Base-by-base conservation (phyloP, 2,329 filamentous ascomycete species). In the Leptographium flavum region DNA sequence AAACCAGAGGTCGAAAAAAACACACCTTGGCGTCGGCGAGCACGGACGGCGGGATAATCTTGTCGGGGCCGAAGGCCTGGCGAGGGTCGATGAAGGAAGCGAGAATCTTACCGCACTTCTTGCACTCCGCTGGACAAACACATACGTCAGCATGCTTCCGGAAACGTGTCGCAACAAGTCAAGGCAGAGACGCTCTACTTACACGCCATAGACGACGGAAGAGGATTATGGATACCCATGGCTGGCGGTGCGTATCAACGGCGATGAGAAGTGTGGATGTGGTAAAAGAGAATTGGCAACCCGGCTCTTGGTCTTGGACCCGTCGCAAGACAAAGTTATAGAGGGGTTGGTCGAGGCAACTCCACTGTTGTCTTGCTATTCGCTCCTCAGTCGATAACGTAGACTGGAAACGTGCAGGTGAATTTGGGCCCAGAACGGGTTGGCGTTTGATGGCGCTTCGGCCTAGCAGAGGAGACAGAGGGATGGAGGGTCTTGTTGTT, bases 41-140 rank as follows among this genome's bases (percentile, higher is more conserved):
- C 55, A 98, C 75, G 43, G 81, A 76, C 8, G 90, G 88, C 42
- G 92, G 92, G 56, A 98, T 98, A 60, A 98, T 81, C 65, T 96
- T 96, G 64, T 96, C 92, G 46, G 92, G 90, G 6, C 90, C 87
- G 62, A 96, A 94, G 19, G 90, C 69, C 68, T 96, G 90, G 59
- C 81, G 77, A 19, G 92, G 92, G 60, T 96, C 92, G 60, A 96
- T 76, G 62, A 98, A 98, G 13, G 88, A 94, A 39, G 84, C 77
- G 55, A 98, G 76, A 58, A 96, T 96, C 71, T 94, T 94, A 60
- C 84, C 84, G 60, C 87, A 92, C 67, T 98, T 98, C 64, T 83
- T 92, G 69, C 92, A 96, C 69, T 98, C 92, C 69, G 87, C 90
- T 95, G 64, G 35, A 42, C 4, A 36, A 47, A 52, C 32, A 54